Base-by-base conservation (phyloP, 345 rosid species). In the Heritiera littoralis region DNA sequence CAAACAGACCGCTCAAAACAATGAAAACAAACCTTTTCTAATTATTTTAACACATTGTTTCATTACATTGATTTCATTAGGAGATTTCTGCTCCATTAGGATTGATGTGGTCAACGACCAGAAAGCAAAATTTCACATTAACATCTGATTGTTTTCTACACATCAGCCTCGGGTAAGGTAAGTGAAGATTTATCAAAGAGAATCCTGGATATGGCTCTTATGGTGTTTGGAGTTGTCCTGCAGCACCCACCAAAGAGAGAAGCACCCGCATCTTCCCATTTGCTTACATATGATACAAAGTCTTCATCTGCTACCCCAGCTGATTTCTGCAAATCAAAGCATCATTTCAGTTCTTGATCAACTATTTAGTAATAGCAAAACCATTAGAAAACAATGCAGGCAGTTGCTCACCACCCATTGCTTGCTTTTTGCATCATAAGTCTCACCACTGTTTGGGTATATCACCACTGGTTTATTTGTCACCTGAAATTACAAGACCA, bases 391-490 rank as follows among this genome's bases (percentile, higher is more conserved):
- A 35, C 7, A 58, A 20, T 58, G 32, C 63, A 20, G 13, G 35
- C 6, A 59, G 56, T 70, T 74, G 74, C 97, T 90, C 80, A 94
- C 97, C 89, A 84, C 89, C 97, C 98, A 93, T 79, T 86, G 79
- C 86, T 93, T 94, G 76, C 32, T 66, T 74, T 77, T 79, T 35
- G 89, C 89, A 81, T 92, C 89, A 54, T 92, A 94, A 8, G 89
- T 87, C 89, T 94, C 97, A 0, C 97, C 98, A 28, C 97, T 92
- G 84, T 94, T 92, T 7, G 98, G 98, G 83, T 93, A 94, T 52
- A 93, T 74, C 28, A 90, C 45, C 56, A 94, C 82, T 8, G 97
- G 95, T 81, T 93, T 94, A 60, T 58, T 49, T 14, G 97, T 91
- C 61, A 83, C 92, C 98, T 94, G 87, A 45, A 48, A 66, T 49